Base-by-base conservation (phyloP, 495 filamentous ascomycete genomes). In the Peziza echinospora region DNA sequence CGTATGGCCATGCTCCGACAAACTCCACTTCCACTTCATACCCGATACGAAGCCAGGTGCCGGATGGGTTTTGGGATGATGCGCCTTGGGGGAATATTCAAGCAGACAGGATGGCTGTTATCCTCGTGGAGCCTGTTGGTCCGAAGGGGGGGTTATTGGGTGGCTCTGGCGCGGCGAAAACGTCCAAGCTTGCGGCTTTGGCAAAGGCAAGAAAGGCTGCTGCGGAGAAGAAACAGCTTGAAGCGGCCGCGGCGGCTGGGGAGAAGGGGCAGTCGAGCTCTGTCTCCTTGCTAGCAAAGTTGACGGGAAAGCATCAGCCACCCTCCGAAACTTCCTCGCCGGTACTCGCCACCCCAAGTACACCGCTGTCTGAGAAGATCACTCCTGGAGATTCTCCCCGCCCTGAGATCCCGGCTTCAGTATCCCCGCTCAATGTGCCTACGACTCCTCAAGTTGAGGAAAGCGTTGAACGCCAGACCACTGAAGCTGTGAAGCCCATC, bases 151-250 rank as follows among this genome's bases (percentile, higher is more conserved):
- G 73, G 0, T 67, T 97, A 7, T 63, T 89, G 16, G 89, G 89
- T 19, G 89, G 91, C 19, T 73, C 80, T 2, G 64, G 67, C 19
- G 51, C 63, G 0, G 55, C 67, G 9, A 93, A 91, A 55, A 70
- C 80, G 57, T 93, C 87, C 9, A 97, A 94, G 57, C 67, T 96
- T 24, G 85, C 89, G 49, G 78, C 78, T 37, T 66, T 96, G 17
- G 87, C 87, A 48, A 84, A 83, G n/a, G 76, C 80, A 19, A 73
- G 84, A 43, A 80, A 78, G 60, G 91, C 86, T 64, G 85, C 84
- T 61, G 76, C 80, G 42, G 79, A 82, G 30, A 65, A 54, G 24
- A 65, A 43, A 48, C 58, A 8, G 52, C 58, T 21, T 10, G 41
- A 43, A 43, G n/a, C n/a, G 46, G 21, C n/a, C 5, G 41, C 5